phyloP scores from a whole-genome alignment of 805 yeast genomes.

The Myxozyma monticola region DNA sequence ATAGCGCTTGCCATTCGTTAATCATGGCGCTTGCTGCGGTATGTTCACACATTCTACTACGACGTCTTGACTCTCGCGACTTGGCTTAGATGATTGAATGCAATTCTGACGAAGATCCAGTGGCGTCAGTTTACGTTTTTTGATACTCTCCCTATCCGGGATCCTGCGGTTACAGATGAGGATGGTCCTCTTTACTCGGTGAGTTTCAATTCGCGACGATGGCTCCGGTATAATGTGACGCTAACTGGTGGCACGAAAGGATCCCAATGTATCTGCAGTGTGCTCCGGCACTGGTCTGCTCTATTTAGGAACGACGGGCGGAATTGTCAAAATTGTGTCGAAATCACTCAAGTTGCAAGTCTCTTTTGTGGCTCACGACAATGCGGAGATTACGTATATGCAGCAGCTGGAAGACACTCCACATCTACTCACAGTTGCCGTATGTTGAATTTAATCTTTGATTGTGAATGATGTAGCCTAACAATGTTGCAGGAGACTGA shows the following conservation, averaged over 20 bases:
- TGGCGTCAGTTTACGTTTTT: conserved; percentile 89
- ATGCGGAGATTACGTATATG: conserved; percentile 60
- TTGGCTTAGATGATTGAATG: no score
- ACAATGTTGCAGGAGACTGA: conserved; percentile 45
- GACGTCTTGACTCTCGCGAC: neutral
- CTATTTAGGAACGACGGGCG: conserved; percentile 58
- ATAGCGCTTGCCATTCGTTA: no score
- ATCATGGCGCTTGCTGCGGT: conserved; percentile 17
- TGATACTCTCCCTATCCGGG: conserved; percentile 78
- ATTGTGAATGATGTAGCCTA: neutral
- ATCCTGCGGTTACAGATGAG: conserved; percentile 65
- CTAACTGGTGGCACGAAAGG: conserved; percentile 38
- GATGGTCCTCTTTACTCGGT: conserved; percentile 66
- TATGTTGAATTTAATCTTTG: conserved; percentile 6
- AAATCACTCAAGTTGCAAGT: conserved; percentile 48
- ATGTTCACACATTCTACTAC: neutral
- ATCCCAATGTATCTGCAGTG: conserved; percentile 66
- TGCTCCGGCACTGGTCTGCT: conserved; percentile 57
- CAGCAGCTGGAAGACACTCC: conserved; percentile 50
- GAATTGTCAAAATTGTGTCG: conserved; percentile 58
- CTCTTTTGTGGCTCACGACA: conserved; percentile 64
- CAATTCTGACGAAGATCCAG: no score
- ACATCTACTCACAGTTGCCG: conserved; percentile 63
- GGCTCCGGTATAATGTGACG: neutral
- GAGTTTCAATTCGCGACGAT: no score